These are phyloP conservation scores for Dendrobium chrysotoxum DNA, from an alignment of 106 monocot genomes.

Conservation along the genomic window DNA sequence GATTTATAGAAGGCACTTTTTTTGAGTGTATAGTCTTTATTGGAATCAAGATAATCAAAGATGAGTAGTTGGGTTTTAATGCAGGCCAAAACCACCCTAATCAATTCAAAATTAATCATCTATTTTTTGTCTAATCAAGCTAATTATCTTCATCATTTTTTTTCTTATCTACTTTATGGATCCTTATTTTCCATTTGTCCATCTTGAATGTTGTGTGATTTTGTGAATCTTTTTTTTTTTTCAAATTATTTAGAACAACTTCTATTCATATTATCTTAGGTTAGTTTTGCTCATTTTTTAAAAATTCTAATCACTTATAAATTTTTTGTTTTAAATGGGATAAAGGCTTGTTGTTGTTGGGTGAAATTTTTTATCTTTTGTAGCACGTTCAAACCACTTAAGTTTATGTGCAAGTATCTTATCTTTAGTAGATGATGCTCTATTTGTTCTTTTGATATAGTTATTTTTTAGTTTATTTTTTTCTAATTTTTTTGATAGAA, in stretches of 20 bases:
- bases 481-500: not conserved
- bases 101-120: not conserved
- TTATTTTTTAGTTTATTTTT: not conserved
- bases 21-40: not conserved
- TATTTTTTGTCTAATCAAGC: not conserved
- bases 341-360: not conserved
- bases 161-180: not conserved
- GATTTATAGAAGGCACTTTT: not conserved
- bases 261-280: not conserved
- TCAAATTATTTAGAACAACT: not conserved
- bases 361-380: not conserved
- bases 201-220: not conserved
- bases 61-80: not conserved
- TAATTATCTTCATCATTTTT: not conserved
- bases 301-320: too few relatives aligned
- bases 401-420: not conserved
- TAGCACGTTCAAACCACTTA: not conserved
- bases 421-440: not conserved
- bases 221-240: not conserved
- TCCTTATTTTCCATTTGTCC: not conserved
- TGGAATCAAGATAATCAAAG: not conserved
- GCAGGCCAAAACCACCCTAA: not conserved
- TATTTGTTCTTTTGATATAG: not conserved
- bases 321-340: too few relatives aligned
- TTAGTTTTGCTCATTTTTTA: not conserved